Percentiles rank a stretch among this genome's conserved stretches.
phyloP scores from a whole-genome alignment of 2,329 filamentous ascomycete genomes.

The Piedraia hortae region DNA sequence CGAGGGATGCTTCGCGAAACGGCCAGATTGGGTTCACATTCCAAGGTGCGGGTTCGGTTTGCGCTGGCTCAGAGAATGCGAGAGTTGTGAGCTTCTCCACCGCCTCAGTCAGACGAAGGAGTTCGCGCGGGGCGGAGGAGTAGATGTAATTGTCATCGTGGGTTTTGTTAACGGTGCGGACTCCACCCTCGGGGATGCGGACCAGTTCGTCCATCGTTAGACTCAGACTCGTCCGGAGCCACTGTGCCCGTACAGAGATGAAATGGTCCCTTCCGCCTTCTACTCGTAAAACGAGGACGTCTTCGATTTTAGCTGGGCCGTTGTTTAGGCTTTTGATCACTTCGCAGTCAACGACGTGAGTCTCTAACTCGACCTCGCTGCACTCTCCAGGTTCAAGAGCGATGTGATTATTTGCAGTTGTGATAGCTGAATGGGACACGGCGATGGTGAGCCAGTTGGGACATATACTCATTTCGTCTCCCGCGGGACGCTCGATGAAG shows the following conservation, averaged over 20 bases:
- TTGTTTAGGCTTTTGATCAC: slow-evolving; percentile 47
- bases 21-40: slow-evolving; percentile 28
- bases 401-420: slow-evolving; percentile 15
- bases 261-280: slow-evolving; percentile 74
- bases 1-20: slow-evolving; percentile 22
- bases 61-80: slow-evolving; percentile 33
- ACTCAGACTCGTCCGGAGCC: slow-evolving; percentile 61
- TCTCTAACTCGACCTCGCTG: slow-evolving; percentile 37
- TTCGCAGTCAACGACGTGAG: slow-evolving; percentile 34
- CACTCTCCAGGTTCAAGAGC: slow-evolving; percentile 68
- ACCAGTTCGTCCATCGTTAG: slow-evolving; percentile 74
- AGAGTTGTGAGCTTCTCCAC: slow-evolving; percentile 34
- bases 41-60: slow-evolving; percentile 26
- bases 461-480: slow-evolving; percentile 15
- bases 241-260: slow-evolving; percentile 48
- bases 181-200: slow-evolving; percentile 48
- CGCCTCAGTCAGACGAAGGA: slow-evolving; percentile 69
- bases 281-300: slow-evolving; percentile 68
- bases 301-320: slow-evolving; percentile 38
- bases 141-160: slow-evolving; percentile 18
- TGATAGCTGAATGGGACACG: slow-evolving; percentile 6
- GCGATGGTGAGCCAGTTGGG: slow-evolving; percentile 42
- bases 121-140: slow-evolving; percentile 61
- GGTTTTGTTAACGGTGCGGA: slow-evolving; percentile 21
- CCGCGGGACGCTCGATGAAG: slow-evolving; percentile 45